Evolutionary conservation across 176 grass and related monocot species (phyloP).

Genomic region (Paspalum vaginatum): DNA sequence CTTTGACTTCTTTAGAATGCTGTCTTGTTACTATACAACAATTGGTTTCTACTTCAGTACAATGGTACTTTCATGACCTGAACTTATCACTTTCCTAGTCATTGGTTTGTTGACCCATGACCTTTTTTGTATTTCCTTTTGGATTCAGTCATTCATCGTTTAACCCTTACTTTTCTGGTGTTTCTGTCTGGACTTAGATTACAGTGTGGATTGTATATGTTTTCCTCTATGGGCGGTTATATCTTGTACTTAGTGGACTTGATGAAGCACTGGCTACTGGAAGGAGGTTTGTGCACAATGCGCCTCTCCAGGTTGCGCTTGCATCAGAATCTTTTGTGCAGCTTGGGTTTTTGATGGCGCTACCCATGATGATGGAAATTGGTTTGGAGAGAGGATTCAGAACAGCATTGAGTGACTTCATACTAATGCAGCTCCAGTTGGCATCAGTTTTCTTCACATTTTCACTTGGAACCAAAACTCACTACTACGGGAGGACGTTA

Average conservation of each 20-base stretch:
- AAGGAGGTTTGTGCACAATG: slow-evolving; percentile 77
- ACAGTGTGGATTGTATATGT: slow-evolving; percentile 92
- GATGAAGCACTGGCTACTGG: slow-evolving; percentile 79
- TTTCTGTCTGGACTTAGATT: slow-evolving; percentile 58
- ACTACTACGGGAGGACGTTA: slow-evolving; percentile 92
- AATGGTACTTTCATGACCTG: slow-evolving; percentile 59
- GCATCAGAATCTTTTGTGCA: slow-evolving; percentile 96
- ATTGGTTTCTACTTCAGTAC: slow-evolving; percentile 98
- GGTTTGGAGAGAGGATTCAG: slow-evolving; percentile 96
- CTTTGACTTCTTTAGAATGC: slow-evolving; percentile 99
- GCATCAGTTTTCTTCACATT: slow-evolving; percentile 99
- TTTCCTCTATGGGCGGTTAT: slow-evolving; percentile 94
- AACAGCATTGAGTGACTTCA: slow-evolving; percentile 91
- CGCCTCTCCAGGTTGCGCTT: slow-evolving; percentile 91
- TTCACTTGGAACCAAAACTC: slow-evolving; percentile 96
- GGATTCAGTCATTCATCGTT: slow-evolving; percentile 36
- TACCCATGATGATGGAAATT: slow-evolving; percentile 99
- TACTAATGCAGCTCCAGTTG: slow-evolving; percentile 96
- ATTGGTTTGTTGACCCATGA: neutral
- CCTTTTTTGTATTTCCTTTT: slow-evolving; percentile 25
- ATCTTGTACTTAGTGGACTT: slow-evolving; percentile 97
- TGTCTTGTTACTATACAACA: slow-evolving; percentile 97
- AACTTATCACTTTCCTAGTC: neutral
- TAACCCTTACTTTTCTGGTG: neutral
- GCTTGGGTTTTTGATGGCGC: slow-evolving; percentile 92